phyloP scores from a whole-genome alignment of 2,329 filamentous ascomycete genomes.

The Arthrobotrys pseudoclavata region DNA sequence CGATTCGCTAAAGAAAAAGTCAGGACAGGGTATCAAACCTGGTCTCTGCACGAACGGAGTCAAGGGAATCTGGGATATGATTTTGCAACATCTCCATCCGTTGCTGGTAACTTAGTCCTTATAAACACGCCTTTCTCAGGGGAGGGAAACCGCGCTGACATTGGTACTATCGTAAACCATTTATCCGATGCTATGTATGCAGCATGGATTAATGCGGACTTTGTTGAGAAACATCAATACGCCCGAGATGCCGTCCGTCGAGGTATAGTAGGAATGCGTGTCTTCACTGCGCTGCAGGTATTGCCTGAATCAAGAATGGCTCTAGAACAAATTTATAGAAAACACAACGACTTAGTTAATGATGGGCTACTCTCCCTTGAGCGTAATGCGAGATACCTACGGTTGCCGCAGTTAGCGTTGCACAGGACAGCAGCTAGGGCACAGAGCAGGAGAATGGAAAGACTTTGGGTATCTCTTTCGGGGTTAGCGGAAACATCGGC shows the following conservation, averaged over 20 bases:
- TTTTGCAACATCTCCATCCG: background rate
- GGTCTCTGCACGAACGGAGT: background rate
- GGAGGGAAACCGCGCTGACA: background rate
- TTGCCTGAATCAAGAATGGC: background rate
- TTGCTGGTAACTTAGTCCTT: background rate
- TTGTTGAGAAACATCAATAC: no score
- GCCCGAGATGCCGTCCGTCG: no score
- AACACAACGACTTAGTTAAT: background rate
- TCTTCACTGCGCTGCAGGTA: background rate
- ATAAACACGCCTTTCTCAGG: background rate
- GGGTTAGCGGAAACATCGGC: background rate
- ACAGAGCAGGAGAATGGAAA: background rate
- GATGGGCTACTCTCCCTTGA: background rate
- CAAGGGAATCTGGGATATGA: background rate
- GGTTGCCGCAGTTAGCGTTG: no score
- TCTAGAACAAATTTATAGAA: background rate
- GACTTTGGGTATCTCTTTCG: background rate
- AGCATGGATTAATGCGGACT: background rate
- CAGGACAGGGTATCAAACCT: background rate
- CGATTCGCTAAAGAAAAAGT: background rate
- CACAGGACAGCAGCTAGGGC: no score
- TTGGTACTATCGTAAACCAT: background rate
- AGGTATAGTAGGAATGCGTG: no score
- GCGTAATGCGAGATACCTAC: no score
- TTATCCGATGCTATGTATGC: constrained; percentile 1